phyloP scores from a whole-genome alignment of 23 red algal species.

The Gracilaria domingensis region DNA sequence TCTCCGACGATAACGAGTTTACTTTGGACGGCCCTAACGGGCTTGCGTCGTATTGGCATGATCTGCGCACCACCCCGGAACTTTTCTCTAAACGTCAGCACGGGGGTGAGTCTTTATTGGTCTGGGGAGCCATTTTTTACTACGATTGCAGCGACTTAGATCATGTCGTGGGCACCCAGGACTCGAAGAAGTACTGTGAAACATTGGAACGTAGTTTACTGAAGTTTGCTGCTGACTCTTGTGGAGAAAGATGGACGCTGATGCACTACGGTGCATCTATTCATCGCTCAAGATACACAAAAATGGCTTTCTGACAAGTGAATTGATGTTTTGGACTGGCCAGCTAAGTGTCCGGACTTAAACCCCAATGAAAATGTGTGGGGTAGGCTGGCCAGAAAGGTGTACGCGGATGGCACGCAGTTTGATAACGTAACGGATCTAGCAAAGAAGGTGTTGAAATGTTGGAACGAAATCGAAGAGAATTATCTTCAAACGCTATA shows the following conservation, averaged over 20 bases:
- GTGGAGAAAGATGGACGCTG: background rate
- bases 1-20: background rate
- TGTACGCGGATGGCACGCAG: no score
- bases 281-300: conserved; percentile 11
- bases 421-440: no score
- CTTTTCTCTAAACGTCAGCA: background rate
- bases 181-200: no score
- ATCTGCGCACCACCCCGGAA: background rate
- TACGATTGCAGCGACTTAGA: no score
- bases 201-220: no score
- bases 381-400: background rate
- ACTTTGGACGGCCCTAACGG: background rate
- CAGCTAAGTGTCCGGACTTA: background rate
- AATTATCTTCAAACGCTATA: background rate
- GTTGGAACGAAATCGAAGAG: background rate
- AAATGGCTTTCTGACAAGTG: background rate
- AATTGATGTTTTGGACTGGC: conserved; percentile 19
- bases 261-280: background rate
- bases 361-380: conserved; percentile 19
- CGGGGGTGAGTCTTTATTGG: background rate
- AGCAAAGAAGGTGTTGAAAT: no score
- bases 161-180: no score
- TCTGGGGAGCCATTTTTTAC: background rate
- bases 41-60: background rate
- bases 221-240: no score